These are phyloP conservation scores for Desmodesmus armatus DNA, from an alignment of 139 green algal species.

Conservation along the genomic window DNA sequence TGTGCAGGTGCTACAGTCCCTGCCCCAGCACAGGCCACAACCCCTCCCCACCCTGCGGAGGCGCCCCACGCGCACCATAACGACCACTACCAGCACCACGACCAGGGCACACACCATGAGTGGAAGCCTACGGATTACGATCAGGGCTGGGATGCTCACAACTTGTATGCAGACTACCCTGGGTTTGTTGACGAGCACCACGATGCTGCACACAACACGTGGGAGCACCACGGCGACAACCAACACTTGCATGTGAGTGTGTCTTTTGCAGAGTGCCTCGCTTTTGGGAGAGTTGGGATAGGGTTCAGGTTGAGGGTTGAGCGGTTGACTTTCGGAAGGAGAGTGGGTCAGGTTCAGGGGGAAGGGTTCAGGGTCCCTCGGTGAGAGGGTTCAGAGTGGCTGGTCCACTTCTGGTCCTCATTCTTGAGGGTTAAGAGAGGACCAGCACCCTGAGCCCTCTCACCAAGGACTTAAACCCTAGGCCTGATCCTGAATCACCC, in stretches of 20 bases:
- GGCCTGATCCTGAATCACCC: no score
- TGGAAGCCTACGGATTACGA: slow-evolving; percentile 2
- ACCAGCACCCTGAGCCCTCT: no score
- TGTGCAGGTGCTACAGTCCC: not conserved
- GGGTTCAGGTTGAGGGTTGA: no score
- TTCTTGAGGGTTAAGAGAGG: no score
- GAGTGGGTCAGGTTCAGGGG: no score
- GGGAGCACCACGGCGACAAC: not conserved
- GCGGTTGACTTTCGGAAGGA: no score
- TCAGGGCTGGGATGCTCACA: slow-evolving; percentile 15
- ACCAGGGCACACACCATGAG: slow-evolving; percentile 25
- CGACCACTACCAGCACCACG: not conserved
- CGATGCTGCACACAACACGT: not conserved
- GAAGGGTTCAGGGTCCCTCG: no score
- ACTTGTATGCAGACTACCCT: slow-evolving; percentile 50
- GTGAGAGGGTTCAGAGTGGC: no score
- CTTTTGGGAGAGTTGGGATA: no score
- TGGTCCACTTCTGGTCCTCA: no score
- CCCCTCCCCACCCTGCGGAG: slow-evolving; percentile 1
- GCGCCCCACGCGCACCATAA: slow-evolving; percentile 11
- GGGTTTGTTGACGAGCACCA: slow-evolving; percentile 35
- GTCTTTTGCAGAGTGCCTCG: no score
- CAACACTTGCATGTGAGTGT: not conserved
- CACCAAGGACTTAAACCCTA: no score
- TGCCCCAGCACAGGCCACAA: not conserved